Evolutionary conservation across 192 early-diverging fungal species (phyloP), one percentile per base, ranked within the genome.

Genomic region (Cetraspora pellucida): DNA sequence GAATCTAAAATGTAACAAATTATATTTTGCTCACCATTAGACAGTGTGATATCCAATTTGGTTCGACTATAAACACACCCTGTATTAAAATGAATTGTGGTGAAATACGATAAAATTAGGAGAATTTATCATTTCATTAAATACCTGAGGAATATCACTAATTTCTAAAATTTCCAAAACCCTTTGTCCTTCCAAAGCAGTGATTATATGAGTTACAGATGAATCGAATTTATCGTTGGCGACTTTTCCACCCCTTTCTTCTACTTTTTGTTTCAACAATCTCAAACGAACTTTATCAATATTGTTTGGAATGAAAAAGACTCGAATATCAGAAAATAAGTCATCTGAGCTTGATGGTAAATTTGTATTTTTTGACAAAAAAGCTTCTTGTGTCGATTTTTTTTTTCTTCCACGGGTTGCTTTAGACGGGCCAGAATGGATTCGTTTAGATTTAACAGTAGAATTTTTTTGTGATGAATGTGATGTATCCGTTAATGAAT

Each of bases 191-290:
- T 14, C 16, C 19, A 54, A 54, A 4, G 13, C 16, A 16, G 50
- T 54, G 5, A 54, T n/a, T 5, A 54, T 14, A 19, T 54, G 50
- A 54, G 50, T 54, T n/a, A 54, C 6, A 19, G 4, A n/a, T 10
- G 37, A 10, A 44, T 65, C 37, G 37, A 65, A 44, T 37, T 0
- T 37, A 44, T 65, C 63, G 17, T 37, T 7, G 3, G 19, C 30
- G 1, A 65, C 10, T 3, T 37, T 37, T 19, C 63, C 63, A 10
- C 63, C 63, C 43, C 43, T 37, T 10, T 31, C 63, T 44, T 44
- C 10, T 37, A 65, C 63, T 45, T 65, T 65, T 65, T 28, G n/a
- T 65, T 65, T 65, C 63, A 65, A 43, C 37, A 65, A 65, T 9
- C 10, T 45, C 63, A 65, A 16, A 5, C 63, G 63, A 44, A 65